Evolutionary conservation across 768 basidiomycete species (phyloP).

Genomic region (Rhodocollybia butyracea): DNA sequence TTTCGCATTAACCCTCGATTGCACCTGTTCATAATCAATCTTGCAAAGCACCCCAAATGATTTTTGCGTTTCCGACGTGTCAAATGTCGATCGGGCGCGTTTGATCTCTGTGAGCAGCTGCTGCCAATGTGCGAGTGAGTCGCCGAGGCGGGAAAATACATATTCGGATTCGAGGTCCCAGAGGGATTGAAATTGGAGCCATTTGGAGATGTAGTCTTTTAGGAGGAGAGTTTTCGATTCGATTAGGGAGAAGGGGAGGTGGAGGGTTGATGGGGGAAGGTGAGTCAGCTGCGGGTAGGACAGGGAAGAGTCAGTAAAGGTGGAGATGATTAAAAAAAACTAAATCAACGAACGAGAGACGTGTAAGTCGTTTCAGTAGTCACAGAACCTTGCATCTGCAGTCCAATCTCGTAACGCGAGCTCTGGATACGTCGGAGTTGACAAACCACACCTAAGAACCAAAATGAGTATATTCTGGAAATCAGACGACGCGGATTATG

Average conservation of each 20-base stretch:
- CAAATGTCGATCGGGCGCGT: slow-evolving; percentile 93
- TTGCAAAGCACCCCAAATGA: slow-evolving; percentile 87
- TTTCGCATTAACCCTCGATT: slow-evolving; percentile 95
- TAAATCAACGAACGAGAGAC: slow-evolving; percentile 66
- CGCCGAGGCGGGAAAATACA: slow-evolving; percentile 93
- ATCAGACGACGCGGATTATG: slow-evolving; percentile 7
- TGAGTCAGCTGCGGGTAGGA: slow-evolving; percentile 54
- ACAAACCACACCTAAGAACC: slow-evolving; percentile 72
- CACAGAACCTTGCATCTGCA: slow-evolving; percentile 75
- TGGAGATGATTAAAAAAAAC: background rate
- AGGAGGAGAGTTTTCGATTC: slow-evolving; percentile 87
- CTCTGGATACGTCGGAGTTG: slow-evolving; percentile 85
- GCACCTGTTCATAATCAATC: slow-evolving; percentile 97
- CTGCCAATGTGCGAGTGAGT: slow-evolving; percentile 92
- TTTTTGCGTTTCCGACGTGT: slow-evolving; percentile 91
- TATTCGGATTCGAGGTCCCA: slow-evolving; percentile 99
- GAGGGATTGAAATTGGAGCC: slow-evolving; percentile 98
- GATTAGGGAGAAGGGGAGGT: slow-evolving; percentile 80
- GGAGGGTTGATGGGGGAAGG: slow-evolving; percentile 70
- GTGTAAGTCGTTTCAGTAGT: slow-evolving; percentile 74
- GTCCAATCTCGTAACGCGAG: slow-evolving; percentile 93
- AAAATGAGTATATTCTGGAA: background rate
- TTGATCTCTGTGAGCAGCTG: slow-evolving; percentile 96
- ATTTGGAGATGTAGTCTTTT: slow-evolving; percentile 90
- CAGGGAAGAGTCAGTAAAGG: background rate